Conservation (phyloP, 192 early-diverging fungal genomes). For the Allomyces macrogynus region DNA sequence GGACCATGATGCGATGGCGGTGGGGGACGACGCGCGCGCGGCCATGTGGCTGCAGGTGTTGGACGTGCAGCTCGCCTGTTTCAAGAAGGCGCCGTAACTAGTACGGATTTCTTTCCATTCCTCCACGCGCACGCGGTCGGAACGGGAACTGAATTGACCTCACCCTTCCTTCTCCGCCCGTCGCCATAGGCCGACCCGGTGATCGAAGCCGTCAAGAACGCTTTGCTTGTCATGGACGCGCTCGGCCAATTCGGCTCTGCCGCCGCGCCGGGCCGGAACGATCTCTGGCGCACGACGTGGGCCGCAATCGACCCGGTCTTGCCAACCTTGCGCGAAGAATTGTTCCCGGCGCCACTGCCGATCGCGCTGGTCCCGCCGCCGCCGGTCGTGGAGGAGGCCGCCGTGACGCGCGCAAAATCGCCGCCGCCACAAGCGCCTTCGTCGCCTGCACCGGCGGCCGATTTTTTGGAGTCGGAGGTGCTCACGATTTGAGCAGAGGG, state of each 20-base stretch:
- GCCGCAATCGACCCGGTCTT: too few relatives aligned
- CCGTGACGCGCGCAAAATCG: too few relatives aligned
- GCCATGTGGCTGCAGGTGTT: background rate
- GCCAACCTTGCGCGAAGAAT: too few relatives aligned
- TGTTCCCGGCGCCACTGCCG: too few relatives aligned
- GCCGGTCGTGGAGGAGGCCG: too few relatives aligned
- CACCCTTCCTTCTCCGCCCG: background rate
- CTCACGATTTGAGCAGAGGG: too few relatives aligned
- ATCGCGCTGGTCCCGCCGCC: too few relatives aligned
- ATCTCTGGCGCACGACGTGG: too few relatives aligned
- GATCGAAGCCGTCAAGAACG: background rate
- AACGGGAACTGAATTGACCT: background rate
- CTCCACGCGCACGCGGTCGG: background rate
- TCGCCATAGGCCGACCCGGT: background rate
- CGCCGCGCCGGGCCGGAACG: too few relatives aligned
- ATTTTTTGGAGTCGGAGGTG: too few relatives aligned
- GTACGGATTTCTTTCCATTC: background rate
- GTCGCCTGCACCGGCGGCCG: too few relatives aligned
- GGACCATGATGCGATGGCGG: background rate
- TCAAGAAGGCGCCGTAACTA: background rate
- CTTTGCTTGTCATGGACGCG: background rate
- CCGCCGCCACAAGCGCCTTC: too few relatives aligned
- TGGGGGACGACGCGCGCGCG: background rate
- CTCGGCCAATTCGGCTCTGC: background rate
- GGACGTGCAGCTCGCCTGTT: background rate